Evolutionary conservation across 23 red algal genomes (phyloP).

Genomic region (Chondrus crispus): DNA sequence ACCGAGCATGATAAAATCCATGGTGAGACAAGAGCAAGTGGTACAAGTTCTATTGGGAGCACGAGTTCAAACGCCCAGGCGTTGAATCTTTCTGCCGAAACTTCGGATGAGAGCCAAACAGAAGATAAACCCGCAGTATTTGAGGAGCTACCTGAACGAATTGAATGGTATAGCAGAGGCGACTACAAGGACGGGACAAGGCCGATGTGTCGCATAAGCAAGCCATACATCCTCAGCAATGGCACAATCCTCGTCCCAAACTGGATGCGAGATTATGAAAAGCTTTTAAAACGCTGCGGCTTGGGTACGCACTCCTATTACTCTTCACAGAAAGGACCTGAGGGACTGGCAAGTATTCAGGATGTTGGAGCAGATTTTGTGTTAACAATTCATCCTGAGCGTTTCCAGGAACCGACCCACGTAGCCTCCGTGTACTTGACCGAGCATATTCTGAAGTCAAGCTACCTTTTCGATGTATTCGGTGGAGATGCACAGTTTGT

Average conservation of each 20-base stretch:
- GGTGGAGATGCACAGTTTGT: neutral
- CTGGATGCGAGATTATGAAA: constrained; percentile 47
- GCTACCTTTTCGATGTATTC: constrained; percentile 56
- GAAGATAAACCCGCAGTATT: neutral
- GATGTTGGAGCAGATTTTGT: constrained; percentile 49
- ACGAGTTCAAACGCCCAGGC: no score
- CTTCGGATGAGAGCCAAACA: no score
- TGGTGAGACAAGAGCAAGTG: no score
- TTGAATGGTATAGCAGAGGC: constrained; percentile 50
- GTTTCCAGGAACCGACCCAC: constrained; percentile 60
- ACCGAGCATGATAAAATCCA: neutral
- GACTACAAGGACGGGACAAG: constrained; percentile 52
- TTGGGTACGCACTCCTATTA: constrained; percentile 44
- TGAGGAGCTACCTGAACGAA: constrained; percentile 15
- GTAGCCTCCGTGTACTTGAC: constrained; percentile 41
- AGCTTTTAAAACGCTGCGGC: constrained; percentile 33
- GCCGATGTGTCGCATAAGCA: constrained; percentile 54
- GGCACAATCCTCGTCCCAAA: constrained; percentile 47
- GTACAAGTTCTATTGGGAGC: no score
- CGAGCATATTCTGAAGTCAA: constrained; percentile 51
- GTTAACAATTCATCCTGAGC: constrained; percentile 52
- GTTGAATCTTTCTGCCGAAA: no score
- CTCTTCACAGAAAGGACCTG: neutral
- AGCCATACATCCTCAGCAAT: constrained; percentile 59
- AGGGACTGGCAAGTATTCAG: neutral